Percentiles rank a stretch among this genome's conserved stretches.
Evolutionary conservation across 2,329 filamentous ascomycete genomes (phyloP).

Genomic region (Grosmannia huntii): DNA sequence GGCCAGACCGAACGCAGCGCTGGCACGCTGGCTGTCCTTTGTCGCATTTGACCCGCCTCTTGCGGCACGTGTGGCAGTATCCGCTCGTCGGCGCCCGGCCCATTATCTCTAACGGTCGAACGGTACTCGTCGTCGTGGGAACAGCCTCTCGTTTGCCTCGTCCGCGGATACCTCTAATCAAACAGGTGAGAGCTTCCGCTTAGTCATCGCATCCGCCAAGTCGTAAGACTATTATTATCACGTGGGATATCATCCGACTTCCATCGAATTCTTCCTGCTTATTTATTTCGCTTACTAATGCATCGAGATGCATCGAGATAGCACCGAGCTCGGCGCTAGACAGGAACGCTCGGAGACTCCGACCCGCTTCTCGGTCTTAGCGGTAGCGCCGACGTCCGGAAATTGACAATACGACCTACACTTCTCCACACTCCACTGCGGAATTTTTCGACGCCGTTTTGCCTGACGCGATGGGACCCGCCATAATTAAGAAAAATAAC

Average conservation of each 20-base stretch:
- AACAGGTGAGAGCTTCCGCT: too few relatives aligned
- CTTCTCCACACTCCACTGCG: too few relatives aligned
- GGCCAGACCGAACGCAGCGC: slow-evolving; percentile 15
- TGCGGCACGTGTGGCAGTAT: slow-evolving; percentile 17
- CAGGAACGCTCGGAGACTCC: not conserved
- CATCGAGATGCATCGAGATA: too few relatives aligned
- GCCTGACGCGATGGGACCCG: not conserved
- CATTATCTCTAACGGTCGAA: slow-evolving; percentile 7
- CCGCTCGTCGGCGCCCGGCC: slow-evolving; percentile 16
- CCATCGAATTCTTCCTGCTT: not conserved
- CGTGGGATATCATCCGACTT: not conserved
- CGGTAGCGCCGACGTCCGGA: not conserved
- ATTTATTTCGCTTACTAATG: not conserved
- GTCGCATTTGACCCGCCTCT: slow-evolving; percentile 17
- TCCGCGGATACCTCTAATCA: too few relatives aligned
- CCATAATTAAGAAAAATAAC: not conserved
- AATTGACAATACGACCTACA: too few relatives aligned
- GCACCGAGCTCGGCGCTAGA: not conserved
- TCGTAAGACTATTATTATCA: not conserved
- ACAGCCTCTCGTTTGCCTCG: too few relatives aligned
- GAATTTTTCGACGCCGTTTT: too few relatives aligned
- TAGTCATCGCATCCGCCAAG: too few relatives aligned
- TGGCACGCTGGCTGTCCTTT: slow-evolving; percentile 14
- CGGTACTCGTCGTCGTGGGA: not conserved
- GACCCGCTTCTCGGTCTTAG: not conserved